Percentiles rank a stretch among this genome's conserved stretches.
phyloP scores from a whole-genome alignment of 208 protist genomes.

The Crithidia sp. region DNA sequence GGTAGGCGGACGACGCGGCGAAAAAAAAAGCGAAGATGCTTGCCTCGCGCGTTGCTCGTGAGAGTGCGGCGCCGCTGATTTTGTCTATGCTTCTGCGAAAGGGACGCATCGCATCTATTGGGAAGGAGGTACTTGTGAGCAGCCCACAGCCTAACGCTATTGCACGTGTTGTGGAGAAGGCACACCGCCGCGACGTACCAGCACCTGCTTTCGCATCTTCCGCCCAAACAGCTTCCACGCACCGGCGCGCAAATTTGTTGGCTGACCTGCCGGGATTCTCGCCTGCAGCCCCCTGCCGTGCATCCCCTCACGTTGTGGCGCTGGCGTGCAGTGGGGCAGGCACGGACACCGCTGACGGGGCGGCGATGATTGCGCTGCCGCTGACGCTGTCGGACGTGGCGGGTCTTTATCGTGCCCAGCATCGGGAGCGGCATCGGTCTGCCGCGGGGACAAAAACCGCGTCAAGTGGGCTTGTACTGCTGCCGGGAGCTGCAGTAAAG shows the following conservation, averaged over 20 bases:
- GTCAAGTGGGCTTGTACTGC: neutral
- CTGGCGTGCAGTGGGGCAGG: neutral
- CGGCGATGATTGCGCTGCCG: slow-evolving; percentile 6
- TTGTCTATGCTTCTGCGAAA: slow-evolving; percentile 26
- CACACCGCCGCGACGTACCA: neutral
- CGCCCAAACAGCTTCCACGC: neutral
- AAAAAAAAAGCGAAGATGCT: slow-evolving; percentile 10
- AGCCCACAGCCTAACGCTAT: slow-evolving; percentile 2
- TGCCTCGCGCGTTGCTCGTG: neutral
- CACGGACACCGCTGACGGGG: neutral
- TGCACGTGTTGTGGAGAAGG: slow-evolving; percentile 6
- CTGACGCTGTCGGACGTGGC: slow-evolving; percentile 23
- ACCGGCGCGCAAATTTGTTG: neutral
- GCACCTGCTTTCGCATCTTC: neutral
- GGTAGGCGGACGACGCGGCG: neutral
- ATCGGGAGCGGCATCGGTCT: slow-evolving; percentile 18
- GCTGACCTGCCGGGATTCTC: slow-evolving; percentile 24
- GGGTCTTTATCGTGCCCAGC: slow-evolving; percentile 11
- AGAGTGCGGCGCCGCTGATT: slow-evolving; percentile 11
- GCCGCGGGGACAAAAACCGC: neutral
- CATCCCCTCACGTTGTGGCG: slow-evolving; percentile 14
- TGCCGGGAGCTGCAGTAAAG: slow-evolving; percentile 2
- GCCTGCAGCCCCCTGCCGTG: neutral
- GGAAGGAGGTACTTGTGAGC: slow-evolving; percentile 19
- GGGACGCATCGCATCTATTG: slow-evolving; percentile 5